Conservation (phyloP, 1,284 basidiomycete species). For the Pisolithus thermaeus region DNA sequence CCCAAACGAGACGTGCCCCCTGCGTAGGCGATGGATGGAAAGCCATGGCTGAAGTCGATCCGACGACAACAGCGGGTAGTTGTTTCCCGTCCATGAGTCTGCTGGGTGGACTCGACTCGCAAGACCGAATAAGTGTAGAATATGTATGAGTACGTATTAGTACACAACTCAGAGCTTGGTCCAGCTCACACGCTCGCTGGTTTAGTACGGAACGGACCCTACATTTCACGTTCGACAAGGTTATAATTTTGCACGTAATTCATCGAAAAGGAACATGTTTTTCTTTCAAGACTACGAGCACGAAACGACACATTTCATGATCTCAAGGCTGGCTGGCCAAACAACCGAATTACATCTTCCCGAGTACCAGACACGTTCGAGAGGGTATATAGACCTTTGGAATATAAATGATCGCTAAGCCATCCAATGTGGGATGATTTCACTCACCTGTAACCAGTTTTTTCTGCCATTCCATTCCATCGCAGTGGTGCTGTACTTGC, state of each 20-base stretch:
- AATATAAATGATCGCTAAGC: constrained; percentile 2
- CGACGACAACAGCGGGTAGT: constrained; percentile 1
- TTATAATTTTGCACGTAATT: too few relatives aligned
- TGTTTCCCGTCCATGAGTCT: constrained; percentile 12
- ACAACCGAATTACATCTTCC: constrained; percentile 29
- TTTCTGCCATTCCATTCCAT: constrained; percentile 89
- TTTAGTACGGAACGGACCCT: too few relatives aligned
- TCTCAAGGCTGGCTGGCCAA: too few relatives aligned
- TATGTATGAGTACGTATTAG: too few relatives aligned
- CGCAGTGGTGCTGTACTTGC: constrained; percentile 76
- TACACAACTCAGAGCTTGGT: too few relatives aligned
- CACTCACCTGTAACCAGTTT: constrained; percentile 79
- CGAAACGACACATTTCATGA: too few relatives aligned
- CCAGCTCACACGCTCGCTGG: too few relatives aligned
- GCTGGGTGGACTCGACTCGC: too few relatives aligned
- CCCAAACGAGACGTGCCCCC: constrained; percentile 2
- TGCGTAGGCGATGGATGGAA: constrained; percentile 14
- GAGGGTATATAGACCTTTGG: constrained; percentile 73
- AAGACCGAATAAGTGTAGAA: too few relatives aligned
- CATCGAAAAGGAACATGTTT: too few relatives aligned
- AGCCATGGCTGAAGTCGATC: constrained; percentile 1
- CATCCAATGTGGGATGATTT: not conserved
- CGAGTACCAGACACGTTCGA: constrained; percentile 71
- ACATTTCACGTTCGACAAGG: too few relatives aligned
- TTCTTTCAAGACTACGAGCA: too few relatives aligned